A percentile compares a stretch with the other conserved stretches of the same genome.
These are phyloP conservation scores for Fomitopsis serialis DNA, from an alignment of 768 basidiomycete species.

Conservation along the genomic window DNA sequence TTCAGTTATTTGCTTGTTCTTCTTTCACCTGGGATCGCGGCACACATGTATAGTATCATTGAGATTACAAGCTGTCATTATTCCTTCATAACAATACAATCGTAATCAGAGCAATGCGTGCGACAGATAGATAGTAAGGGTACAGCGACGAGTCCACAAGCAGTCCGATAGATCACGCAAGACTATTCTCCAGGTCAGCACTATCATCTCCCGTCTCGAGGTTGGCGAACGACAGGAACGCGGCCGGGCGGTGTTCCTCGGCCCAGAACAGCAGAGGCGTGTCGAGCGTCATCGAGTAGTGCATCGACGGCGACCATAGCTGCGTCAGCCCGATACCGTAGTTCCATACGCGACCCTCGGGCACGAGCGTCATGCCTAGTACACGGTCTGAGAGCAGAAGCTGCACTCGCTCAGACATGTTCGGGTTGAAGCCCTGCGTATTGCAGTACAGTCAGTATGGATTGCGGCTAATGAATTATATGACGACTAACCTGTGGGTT, in stretches of 20 bases:
- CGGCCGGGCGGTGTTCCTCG: constrained; percentile 89
- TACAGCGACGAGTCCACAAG: not conserved
- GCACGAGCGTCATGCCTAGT: constrained; percentile 92
- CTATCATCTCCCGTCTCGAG: constrained; percentile 89
- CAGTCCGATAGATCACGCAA: constrained; percentile 50
- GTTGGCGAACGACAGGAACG: constrained; percentile 93
- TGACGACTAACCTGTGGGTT: constrained; percentile 57
- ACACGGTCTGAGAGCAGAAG: constrained; percentile 92
- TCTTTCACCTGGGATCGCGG: not conserved
- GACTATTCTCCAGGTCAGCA: constrained; percentile 93
- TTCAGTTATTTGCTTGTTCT: not conserved
- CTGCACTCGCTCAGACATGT: constrained; percentile 95
- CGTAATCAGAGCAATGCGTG: constrained; percentile 1
- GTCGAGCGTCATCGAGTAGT: constrained; percentile 81
- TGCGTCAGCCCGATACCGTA: constrained; percentile 94
- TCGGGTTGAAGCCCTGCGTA: constrained; percentile 88
- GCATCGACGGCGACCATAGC: constrained; percentile 77
- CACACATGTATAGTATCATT: not conserved
- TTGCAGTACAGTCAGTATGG: not conserved
- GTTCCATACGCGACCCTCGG: constrained; percentile 94
- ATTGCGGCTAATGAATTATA: not conserved
- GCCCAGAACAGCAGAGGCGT: constrained; percentile 97
- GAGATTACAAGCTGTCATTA: not conserved
- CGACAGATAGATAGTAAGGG: not conserved
- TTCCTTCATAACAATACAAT: constrained; percentile 1